Conservation (phyloP, 805 yeast species). For the Maudiozyma barnettii region DNA sequence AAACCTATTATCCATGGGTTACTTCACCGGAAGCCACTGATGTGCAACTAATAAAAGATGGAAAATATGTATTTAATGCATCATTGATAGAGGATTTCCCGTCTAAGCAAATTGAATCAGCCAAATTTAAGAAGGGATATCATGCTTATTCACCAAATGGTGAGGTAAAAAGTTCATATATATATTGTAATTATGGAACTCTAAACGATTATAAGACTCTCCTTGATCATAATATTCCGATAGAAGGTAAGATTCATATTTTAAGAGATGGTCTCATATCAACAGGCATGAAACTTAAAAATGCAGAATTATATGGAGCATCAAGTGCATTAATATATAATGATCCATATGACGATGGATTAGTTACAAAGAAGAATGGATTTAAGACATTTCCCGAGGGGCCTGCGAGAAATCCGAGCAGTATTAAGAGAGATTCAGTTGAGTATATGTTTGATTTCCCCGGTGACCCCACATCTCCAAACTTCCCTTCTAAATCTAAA, state of each 20-base stretch:
- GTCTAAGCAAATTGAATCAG: conserved; percentile 30
- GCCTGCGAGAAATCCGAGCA: conserved; percentile 51
- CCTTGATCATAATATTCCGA: conserved; percentile 32
- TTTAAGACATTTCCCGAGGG: conserved; percentile 52
- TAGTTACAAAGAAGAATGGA: conserved; percentile 47
- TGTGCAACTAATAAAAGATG: conserved; percentile 29
- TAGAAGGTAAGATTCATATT: conserved; percentile 50
- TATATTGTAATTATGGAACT: conserved; percentile 55
- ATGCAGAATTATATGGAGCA: conserved; percentile 57
- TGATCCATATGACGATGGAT: conserved; percentile 43
- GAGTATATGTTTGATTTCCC: conserved; percentile 50
- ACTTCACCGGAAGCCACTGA: conserved; percentile 42
- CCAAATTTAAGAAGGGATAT: conserved; percentile 38
- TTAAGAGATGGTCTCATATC: conserved; percentile 42
- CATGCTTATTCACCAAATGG: conserved; percentile 62
- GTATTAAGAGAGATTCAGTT: conserved; percentile 55
- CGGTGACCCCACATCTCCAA: conserved; percentile 75
- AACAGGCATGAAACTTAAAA: conserved; percentile 48
- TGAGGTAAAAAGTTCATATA: conserved; percentile 43
- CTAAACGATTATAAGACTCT: conserved; percentile 43
- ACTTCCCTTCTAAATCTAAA: conserved; percentile 44
- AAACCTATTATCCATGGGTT: conserved; percentile 48
- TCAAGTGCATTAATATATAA: conserved; percentile 43
- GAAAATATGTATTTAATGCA: conserved; percentile 36
- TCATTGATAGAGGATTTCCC: conserved; percentile 42